A percentile compares a stretch with the other conserved stretches of the same genome.
These are phyloP conservation scores for Dispira simplex DNA, from an alignment of 192 early-diverging fungal species.

Conservation along the genomic window DNA sequence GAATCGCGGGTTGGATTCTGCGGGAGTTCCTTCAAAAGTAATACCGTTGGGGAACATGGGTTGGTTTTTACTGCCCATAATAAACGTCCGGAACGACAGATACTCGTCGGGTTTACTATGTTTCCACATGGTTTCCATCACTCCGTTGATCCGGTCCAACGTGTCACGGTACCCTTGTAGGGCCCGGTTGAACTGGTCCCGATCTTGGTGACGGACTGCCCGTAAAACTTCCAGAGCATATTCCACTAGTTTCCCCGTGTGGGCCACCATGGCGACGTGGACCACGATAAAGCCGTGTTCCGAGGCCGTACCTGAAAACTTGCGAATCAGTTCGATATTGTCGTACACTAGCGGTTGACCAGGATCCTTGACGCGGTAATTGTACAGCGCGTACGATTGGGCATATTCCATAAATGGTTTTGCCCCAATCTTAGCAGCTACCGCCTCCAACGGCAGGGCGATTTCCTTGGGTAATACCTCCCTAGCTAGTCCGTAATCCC, in stretches of 20 bases:
- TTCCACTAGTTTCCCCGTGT: slow-evolving; percentile 50
- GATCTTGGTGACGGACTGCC: slow-evolving; percentile 30
- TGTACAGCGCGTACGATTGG: slow-evolving; percentile 68
- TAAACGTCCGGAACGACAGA: slow-evolving; percentile 79
- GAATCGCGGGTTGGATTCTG: slow-evolving; percentile 26
- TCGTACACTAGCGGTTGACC: slow-evolving; percentile 34
- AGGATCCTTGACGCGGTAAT: slow-evolving; percentile 59
- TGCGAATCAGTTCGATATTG: slow-evolving; percentile 61
- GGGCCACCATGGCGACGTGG: slow-evolving; percentile 77
- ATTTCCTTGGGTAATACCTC: slow-evolving; percentile 58
- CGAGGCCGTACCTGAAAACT: slow-evolving; percentile 55
- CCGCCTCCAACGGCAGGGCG: slow-evolving; percentile 53
- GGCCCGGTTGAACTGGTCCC: slow-evolving; percentile 41
- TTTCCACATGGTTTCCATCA: slow-evolving; percentile 71
- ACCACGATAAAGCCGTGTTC: slow-evolving; percentile 75
- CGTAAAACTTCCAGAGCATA: slow-evolving; percentile 41
- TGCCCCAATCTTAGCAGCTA: slow-evolving; percentile 53
- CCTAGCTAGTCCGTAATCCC: slow-evolving; percentile 68
- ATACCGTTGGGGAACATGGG: slow-evolving; percentile 86
- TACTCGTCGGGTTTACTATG: slow-evolving; percentile 54
- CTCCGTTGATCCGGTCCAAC: slow-evolving; percentile 50
- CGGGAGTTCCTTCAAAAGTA: slow-evolving; percentile 57
- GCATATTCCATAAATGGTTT: slow-evolving; percentile 71
- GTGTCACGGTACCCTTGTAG: slow-evolving; percentile 38
- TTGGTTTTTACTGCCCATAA: slow-evolving; percentile 79